These are phyloP conservation scores for Lasiodiplodia citricola DNA, from an alignment of 2,329 filamentous ascomycete species.

Conservation along the genomic window DNA sequence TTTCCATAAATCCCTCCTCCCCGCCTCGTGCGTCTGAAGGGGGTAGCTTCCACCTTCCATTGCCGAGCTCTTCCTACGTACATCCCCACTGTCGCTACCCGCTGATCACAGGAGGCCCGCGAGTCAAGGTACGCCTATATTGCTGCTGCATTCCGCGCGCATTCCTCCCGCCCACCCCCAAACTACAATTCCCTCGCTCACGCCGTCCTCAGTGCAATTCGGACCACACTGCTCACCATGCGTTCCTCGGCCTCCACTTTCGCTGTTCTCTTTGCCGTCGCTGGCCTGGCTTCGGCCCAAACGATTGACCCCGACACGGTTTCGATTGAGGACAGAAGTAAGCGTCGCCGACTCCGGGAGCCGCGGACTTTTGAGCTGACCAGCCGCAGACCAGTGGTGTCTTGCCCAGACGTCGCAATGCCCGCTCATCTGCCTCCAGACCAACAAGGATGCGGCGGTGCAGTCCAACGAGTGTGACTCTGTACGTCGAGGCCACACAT, in stretches of 20 bases:
- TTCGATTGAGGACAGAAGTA: constrained; percentile 58
- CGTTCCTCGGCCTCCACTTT: constrained; percentile 53
- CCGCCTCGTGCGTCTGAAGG: constrained; percentile 3
- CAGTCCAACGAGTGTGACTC: constrained; percentile 70
- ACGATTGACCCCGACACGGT: constrained; percentile 70
- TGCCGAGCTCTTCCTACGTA: background rate
- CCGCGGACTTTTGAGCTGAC: constrained; percentile 31
- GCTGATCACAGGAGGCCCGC: background rate
- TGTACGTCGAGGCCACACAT: constrained; percentile 49
- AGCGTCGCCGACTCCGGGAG: constrained; percentile 35
- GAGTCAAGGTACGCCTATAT: constrained; percentile 12
- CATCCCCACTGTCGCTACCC: constrained; percentile 17
- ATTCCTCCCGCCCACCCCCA: constrained; percentile 3
- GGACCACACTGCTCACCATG: constrained; percentile 42
- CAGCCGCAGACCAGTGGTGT: constrained; percentile 66
- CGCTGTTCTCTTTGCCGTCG: constrained; percentile 57
- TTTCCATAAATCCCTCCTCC: constrained; percentile 21
- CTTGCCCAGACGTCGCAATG: constrained; percentile 66
- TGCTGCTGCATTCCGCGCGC: constrained; percentile 18
- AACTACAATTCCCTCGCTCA: background rate
- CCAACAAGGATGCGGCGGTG: constrained; percentile 49
- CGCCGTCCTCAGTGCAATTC: background rate
- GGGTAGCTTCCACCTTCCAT: background rate
- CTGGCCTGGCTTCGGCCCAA: constrained; percentile 59
- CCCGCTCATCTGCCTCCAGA: constrained; percentile 74